Evolutionary conservation across 1,284 basidiomycete species (phyloP).

Genomic region (Sphaerobolus stellatus): DNA sequence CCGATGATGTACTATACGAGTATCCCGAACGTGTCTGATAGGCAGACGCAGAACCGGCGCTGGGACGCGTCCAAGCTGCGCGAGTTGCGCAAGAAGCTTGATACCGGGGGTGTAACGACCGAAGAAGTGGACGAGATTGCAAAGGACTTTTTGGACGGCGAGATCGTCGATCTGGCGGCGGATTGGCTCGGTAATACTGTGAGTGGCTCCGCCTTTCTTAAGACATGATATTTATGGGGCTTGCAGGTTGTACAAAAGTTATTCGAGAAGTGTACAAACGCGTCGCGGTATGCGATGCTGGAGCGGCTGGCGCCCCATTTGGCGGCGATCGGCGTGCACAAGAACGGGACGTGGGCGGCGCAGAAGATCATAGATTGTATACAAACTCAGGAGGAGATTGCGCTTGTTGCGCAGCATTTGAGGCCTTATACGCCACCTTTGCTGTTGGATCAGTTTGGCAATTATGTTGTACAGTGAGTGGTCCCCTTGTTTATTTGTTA

Average conservation of each 20-base stretch:
- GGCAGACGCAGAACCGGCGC: constrained; percentile 78
- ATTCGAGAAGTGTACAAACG: constrained; percentile 85
- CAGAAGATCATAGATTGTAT: constrained; percentile 99
- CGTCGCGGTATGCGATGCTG: constrained; percentile 83
- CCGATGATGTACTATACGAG: constrained; percentile 93
- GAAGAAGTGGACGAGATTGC: constrained; percentile 91
- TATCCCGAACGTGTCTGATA: constrained; percentile 83
- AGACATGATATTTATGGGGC: not conserved
- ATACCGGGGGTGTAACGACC: constrained; percentile 75
- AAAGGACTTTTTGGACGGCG: constrained; percentile 84
- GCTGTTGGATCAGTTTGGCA: constrained; percentile 94
- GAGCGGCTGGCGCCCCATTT: constrained; percentile 93
- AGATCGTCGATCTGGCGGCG: constrained; percentile 91
- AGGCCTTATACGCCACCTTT: constrained; percentile 92
- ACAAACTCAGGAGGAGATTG: constrained; percentile 83
- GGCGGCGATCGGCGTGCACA: constrained; percentile 98
- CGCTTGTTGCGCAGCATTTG: constrained; percentile 82
- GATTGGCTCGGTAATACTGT: constrained; percentile 99
- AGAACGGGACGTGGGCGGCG: constrained; percentile 99
- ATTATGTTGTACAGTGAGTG: constrained; percentile 93
- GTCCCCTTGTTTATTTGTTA: not conserved
- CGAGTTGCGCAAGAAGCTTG: constrained; percentile 90
- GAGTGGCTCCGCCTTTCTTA: constrained; percentile 27
- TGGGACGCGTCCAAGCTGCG: constrained; percentile 95
- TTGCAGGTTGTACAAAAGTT: constrained; percentile 88